Evolutionary conservation across 2,329 filamentous ascomycete genomes (phyloP), one percentile per base, ranked within the genome.

Genomic region (Aspergillus tanneri): DNA sequence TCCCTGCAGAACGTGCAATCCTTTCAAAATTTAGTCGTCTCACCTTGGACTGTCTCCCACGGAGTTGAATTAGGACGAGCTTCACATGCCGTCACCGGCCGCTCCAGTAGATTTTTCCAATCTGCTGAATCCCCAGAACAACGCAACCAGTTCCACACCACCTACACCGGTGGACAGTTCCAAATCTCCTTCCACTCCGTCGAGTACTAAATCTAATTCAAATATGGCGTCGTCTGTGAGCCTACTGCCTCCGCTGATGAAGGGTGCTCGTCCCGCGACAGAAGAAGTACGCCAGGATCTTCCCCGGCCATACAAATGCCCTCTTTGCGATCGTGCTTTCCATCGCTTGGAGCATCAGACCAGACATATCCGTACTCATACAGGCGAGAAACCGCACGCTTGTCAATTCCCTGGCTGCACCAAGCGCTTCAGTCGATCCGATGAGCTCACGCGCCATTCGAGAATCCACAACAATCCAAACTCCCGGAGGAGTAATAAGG

Each of bases 381-480:
- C 92, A 0, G 93, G 92, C 63, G 92, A 99, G 78, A 99, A 97
- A 80, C 92, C 92, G 39, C 93, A 97, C 66, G 91, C 88, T 54
- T 99, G 92, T 82, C 86, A 89, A 69, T 96, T 92, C 65, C 90
- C 90, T 3, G 90, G 91, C 62, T 97, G 92, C 83, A 92, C 88
- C 61, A 97, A 97, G 76, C 89, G 92, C 64, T 97, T 99, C 77
- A 95, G 89, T 56, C 86, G 92, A 56, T 96, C 92, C 10, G 92
- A 99, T 68, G 92, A 99, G 75, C 80, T 99, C 60, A 99, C 93
- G 54, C 86, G 92, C 53, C 92, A 99, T 75, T 96, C 92, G 68
- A 84, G 92, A 70, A 99, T 99, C 76, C 92, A 99, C 82, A 96
- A 89, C 83, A 99, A 97, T 75, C 92, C 93, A 50, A 97, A 97